Evolutionary conservation across 208 protist species (phyloP), one percentile per base, ranked within the genome.

Genomic region (Endotrypanum monterogeii): DNA sequence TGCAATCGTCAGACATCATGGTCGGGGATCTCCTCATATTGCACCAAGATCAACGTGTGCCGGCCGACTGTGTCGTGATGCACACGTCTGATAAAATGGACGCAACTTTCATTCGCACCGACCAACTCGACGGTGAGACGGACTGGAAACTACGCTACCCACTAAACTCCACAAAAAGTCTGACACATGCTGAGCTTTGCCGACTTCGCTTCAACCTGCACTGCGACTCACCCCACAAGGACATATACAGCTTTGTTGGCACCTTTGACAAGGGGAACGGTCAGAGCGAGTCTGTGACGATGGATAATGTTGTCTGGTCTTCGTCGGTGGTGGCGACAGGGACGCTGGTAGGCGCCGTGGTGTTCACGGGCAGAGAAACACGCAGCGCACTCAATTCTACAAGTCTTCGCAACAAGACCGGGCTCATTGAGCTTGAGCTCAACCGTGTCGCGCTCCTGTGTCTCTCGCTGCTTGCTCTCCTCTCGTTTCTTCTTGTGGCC

Each of bases 101-200:
- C 25, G 94, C 95, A 0, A 97, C 86, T 60, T 99, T 99, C 76
- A 92, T 99, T 28, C 93, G 98, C 71, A 99, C 99, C 0, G 98
- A 99, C 79, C 98, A 99, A 83, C 87, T 99, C 1, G 99, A 99
- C 82, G 99, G 99, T 25, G 99, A 99, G 80, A 99, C 98, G 6
- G 98, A 99, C 83, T 99, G 98, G 98, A 99, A 99, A 81, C 75
- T 94, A 41, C 83, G 88, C 30, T 89, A 90, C 67, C 83, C 91
- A 11, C 68, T 94, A 48, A 86, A 87, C 56, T 77, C 77, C 30
- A 94, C 91, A 37, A 84, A 88, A 41, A 23, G 66, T 44, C 62
- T 88, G 7, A 71, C 76, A 37, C 68, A 86, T 48, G 68, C 72
- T 3, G 78, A 82, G 55, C 41, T 94, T 12, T 67, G 66, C 25